These are phyloP conservation scores for Melastoma candidum DNA, from an alignment of 441 rosid genomes.

Conservation along the genomic window DNA sequence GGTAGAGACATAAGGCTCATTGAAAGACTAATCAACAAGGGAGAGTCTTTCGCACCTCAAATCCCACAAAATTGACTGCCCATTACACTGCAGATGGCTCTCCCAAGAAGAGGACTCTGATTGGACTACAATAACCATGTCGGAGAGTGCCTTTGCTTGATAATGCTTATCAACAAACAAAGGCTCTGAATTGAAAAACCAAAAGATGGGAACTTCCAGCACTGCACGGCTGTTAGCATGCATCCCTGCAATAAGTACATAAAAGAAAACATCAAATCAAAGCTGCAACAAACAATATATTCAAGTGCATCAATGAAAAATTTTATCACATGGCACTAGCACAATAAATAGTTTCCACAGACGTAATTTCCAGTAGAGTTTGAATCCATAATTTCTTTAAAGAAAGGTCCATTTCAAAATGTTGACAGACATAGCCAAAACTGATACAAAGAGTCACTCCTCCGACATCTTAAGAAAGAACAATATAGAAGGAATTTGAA, in stretches of 20 bases:
- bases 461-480: too few species aligned
- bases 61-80: conserved; percentile 87
- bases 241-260: conserved; percentile 45
- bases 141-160: conserved; percentile 91
- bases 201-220: conserved; percentile 93
- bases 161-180: conserved; percentile 89
- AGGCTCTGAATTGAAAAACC: conserved; percentile 90
- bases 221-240: conserved; percentile 90
- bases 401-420: too few species aligned
- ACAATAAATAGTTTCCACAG: too few species aligned
- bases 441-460: too few species aligned
- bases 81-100: conserved; percentile 97
- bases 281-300: conserved; percentile 4
- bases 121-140: conserved; percentile 93
- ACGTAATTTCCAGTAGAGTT: too few species aligned
- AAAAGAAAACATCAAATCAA: not conserved
- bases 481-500: too few species aligned
- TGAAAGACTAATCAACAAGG: not conserved
- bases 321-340: too few species aligned
- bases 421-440: too few species aligned
- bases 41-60: conserved; percentile 46
- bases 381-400: too few species aligned
- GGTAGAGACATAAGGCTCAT: too few species aligned
- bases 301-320: conserved; percentile 1
- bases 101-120: conserved; percentile 97